phyloP scores from a whole-genome alignment of 169 alveolate genomes.

The Cryptosporidium ryanae region DNA sequence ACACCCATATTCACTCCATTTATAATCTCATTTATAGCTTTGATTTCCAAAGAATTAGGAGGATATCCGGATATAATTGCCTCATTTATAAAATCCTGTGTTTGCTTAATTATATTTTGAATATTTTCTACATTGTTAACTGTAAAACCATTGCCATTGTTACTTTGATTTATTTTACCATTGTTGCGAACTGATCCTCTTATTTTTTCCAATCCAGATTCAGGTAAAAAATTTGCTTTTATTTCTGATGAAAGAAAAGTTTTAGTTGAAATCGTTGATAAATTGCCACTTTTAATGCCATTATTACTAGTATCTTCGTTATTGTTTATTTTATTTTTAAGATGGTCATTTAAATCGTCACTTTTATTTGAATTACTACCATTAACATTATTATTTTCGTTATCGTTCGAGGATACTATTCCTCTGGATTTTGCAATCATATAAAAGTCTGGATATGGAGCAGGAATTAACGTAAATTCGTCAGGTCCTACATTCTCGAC shows the following conservation, averaged over 20 bases:
- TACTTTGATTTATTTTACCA: too few species aligned
- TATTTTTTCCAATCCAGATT: too few species aligned
- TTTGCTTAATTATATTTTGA: constrained; percentile 30
- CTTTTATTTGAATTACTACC: background rate
- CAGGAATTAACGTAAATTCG: constrained; percentile 64
- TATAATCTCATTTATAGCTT: constrained; percentile 49
- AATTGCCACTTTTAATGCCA: too few species aligned
- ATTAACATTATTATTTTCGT: background rate
- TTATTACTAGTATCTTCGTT: too few species aligned
- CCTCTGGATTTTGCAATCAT: constrained; percentile 48
- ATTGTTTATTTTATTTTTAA: too few species aligned
- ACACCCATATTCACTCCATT: constrained; percentile 37
- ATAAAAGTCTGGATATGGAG: constrained; percentile 61
- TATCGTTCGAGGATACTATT: background rate
- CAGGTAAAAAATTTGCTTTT: too few species aligned
- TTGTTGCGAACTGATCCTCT: too few species aligned
- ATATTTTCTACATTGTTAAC: constrained; percentile 3
- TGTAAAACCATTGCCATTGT: too few species aligned
- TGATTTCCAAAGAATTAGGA: constrained; percentile 47
- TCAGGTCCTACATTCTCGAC: constrained; percentile 74
- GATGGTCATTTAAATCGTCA: background rate
- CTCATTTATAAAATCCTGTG: constrained; percentile 42
- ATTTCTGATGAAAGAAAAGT: too few species aligned
- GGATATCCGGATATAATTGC: constrained; percentile 55
- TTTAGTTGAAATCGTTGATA: too few species aligned